These are phyloP conservation scores for Neobulgaria alba DNA, from an alignment of 2,329 filamentous ascomycete genomes.

Conservation along the genomic window DNA sequence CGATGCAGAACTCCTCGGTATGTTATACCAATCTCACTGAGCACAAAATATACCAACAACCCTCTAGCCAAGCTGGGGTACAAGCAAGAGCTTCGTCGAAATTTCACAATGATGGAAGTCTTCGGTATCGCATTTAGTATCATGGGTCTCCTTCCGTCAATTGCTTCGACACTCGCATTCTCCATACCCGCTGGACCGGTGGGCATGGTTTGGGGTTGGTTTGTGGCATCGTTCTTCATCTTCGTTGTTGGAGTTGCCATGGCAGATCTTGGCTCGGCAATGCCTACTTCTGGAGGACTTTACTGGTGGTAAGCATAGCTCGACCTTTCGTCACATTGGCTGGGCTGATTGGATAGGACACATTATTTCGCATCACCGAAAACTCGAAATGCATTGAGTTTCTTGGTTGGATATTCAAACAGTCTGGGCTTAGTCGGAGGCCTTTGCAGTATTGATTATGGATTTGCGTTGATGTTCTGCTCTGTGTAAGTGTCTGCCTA, in stretches of 20 bases:
- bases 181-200: conserved; percentile 50
- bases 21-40: too few species aligned
- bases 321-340: neutral
- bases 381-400: conserved; percentile 48
- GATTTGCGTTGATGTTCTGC: conserved; percentile 48
- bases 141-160: conserved; percentile 53
- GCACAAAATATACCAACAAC: neutral
- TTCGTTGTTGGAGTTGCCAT: conserved; percentile 52
- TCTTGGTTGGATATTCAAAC: conserved; percentile 53
- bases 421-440: conserved; percentile 52
- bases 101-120: conserved; percentile 54
- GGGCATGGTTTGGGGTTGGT: conserved; percentile 56
- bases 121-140: conserved; percentile 53
- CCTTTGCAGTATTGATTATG: conserved; percentile 51
- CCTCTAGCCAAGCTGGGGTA: conserved; percentile 28
- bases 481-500: conserved; percentile 36
- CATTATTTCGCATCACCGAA: conserved; percentile 48
- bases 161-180: conserved; percentile 49
- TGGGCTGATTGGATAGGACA: conserved; percentile 35
- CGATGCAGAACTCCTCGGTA: conserved; percentile 29
- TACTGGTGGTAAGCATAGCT: conserved; percentile 34
- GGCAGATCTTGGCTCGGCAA: conserved; percentile 43
- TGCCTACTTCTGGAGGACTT: conserved; percentile 51
- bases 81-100: conserved; percentile 51
- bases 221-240: conserved; percentile 47